A percentile compares a stretch with the other conserved stretches of the same genome.
Conservation (phyloP, 73 alveolate genomes). For the Stentor coeruleus region DNA sequence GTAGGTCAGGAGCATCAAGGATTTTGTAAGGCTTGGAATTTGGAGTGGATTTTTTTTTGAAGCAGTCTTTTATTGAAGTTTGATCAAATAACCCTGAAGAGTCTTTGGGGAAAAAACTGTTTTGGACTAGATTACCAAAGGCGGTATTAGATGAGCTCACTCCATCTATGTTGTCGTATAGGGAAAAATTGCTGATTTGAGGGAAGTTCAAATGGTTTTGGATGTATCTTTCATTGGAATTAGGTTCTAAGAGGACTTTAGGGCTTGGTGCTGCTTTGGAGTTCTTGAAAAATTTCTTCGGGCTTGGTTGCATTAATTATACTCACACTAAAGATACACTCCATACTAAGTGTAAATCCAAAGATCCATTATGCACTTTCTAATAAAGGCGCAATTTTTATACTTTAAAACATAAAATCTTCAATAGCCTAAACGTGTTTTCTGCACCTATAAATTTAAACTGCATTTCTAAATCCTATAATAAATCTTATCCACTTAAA, state of each 20-base stretch:
- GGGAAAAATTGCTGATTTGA: neutral
- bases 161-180: neutral
- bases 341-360: too few species aligned
- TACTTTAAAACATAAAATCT: too few species aligned
- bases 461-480: too few species aligned
- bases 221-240: neutral
- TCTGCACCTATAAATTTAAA: too few species aligned
- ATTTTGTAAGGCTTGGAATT: neutral
- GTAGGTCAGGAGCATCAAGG: constrained; percentile 5
- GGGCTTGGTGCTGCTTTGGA: neutral
- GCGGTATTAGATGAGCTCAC: neutral
- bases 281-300: neutral
- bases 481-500: too few species aligned
- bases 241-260: neutral
- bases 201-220: neutral
- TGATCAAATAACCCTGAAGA: neutral
- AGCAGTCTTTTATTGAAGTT: too few species aligned
- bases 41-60: neutral
- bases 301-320: neutral
- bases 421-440: too few species aligned
- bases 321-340: too few species aligned
- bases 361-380: too few species aligned
- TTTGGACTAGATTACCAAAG: neutral
- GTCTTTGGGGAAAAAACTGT: neutral
- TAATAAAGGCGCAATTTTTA: too few species aligned